A percentile compares a stretch with the other conserved stretches of the same genome.
Evolutionary conservation across 495 filamentous ascomycete species (phyloP).

Genomic region (Echria macrotheca): DNA sequence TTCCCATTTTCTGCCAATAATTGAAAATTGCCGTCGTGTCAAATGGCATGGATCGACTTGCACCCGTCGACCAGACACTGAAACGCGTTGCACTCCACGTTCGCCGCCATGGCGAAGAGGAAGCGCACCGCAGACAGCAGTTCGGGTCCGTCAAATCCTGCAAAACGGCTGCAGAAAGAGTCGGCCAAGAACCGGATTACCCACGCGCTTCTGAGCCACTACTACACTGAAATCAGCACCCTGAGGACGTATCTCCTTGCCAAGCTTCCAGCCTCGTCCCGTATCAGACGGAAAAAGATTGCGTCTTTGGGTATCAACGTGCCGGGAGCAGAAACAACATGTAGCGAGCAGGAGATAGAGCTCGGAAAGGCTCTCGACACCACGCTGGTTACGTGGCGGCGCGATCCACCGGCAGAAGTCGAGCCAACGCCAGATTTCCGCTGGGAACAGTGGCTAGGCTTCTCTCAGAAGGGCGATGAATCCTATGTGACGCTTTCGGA

Average conservation of each 20-base stretch:
- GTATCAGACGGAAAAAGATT: conserved; percentile 42
- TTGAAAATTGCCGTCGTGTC: conserved; percentile 1
- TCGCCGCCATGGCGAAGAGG: conserved; percentile 8
- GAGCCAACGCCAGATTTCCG: conserved; percentile 34
- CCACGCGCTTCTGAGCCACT: conserved; percentile 68
- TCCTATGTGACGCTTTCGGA: conserved; percentile 46
- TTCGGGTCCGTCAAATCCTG: too few relatives aligned
- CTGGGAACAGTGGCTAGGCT: conserved; percentile 56
- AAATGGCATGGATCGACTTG: conserved; percentile 2
- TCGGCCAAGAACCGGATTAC: conserved; percentile 22
- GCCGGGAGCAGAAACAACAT: conserved; percentile 12
- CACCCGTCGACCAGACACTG: too few relatives aligned
- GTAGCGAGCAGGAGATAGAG: conserved; percentile 30
- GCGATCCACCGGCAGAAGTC: conserved; percentile 7
- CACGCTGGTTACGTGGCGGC: conserved; percentile 55
- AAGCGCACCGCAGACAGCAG: background rate
- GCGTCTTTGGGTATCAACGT: conserved; percentile 32
- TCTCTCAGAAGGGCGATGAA: conserved; percentile 57
- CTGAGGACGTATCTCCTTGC: conserved; percentile 67
- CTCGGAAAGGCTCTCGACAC: conserved; percentile 59
- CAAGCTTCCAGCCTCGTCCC: conserved; percentile 40
- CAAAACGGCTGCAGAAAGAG: background rate
- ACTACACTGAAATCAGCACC: conserved; percentile 63
- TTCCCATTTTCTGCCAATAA: conserved; percentile 1
- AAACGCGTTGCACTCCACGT: too few relatives aligned